Evolutionary conservation across 805 yeast species (phyloP), one percentile per base, ranked within the genome.

Genomic region (Myxozyma melibiosi): DNA sequence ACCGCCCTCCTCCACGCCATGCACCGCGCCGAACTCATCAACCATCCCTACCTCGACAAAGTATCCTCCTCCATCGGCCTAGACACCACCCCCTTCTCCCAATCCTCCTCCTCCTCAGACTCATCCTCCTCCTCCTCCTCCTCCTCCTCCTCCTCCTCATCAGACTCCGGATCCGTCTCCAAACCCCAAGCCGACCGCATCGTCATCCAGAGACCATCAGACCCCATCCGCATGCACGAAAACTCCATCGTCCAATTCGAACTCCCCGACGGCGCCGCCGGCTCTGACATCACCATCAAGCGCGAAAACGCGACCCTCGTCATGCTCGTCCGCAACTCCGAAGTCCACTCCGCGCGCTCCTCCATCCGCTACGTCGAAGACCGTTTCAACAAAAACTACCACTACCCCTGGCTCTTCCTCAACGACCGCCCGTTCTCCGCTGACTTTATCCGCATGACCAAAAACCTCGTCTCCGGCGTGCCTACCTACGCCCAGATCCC

Each of bases 371-470:
- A 78, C 55, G 81, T 84, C 44, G 88, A 87, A 67, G 84, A 80
- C 62, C 72, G 91, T 37, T 87, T 86, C 74, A 88, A 88, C 71
- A 34, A 67, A 40, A 73, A 76, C 51, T 84, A 71, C 67, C 79
- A 83, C 63, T 87, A 88, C 67, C 94, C 88, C 70, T 88, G 90
- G 89, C 84, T 86, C 2, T 88, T 88, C 65, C 70, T 88, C 46
- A 88, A 88, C 70, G 90, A 88, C 67, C 78, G 76, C 58, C 81
- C 80, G 2, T 88, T 87, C 68, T 67, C 77, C 35, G 77, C 75
- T 2, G 81, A 80, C 61, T 88, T 88, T 70, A 78, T 74, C 55
- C 67, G 71, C 27, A 70, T 74, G 25, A 78, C 86, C 1, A 59
- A 76, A 11, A 77, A 77, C 20, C 66, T 77, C 13, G 80, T 84